Base-by-base conservation (phyloP, 306 rosid genomes). In the Vigna mungo region DNA sequence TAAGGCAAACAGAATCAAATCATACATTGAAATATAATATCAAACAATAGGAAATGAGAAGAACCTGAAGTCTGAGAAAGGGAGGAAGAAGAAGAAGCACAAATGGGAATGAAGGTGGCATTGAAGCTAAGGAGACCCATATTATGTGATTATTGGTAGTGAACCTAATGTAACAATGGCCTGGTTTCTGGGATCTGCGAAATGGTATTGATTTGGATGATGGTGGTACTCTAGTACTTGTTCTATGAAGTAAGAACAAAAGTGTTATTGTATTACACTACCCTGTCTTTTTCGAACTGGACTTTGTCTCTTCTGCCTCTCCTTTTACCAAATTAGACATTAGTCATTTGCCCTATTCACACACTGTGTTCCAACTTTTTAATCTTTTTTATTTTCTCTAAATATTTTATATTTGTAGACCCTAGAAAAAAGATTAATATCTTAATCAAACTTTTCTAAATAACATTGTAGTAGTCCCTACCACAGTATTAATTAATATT, bases 71-170 rank as follows among this genome's bases (percentile, higher is more conserved):
- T n/a, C 46, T 70, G 77, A 43, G 89, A 41, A 30, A 52, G 37
- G 61, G 76, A 60, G 43, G 85, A 74, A 14, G 88, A 27, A 27
- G 87, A 83, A 6, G 68, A 46, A 58, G 75, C 17, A 37, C 83
- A 81, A 77, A 80, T 56, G 30, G 85, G 49, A 17, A 75, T 13
- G 60, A 62, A 59, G 72, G 36, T 65, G 46, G 67, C 73, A 15
- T 52, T 81, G 46, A 78, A 78, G 76, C 76, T 77, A 46, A 85
- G 79, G 27, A 83, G 43, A 13, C 85, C 85, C 88, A 88, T 87
- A 79, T 75, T 20, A 15, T 43, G 55, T 39, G 44, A 8, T 39
- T 39, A 0, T 39, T 39, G 44, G 11, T 39, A 1, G 37, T 44
- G 10, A 63, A 23, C n/a, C 64, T 12, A 62, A 30, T 12, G 3